Percentiles rank a stretch among this genome's conserved stretches.
Evolutionary conservation across 2,329 filamentous ascomycete species (phyloP).

Genomic region (Bipolaris sorokiniana): DNA sequence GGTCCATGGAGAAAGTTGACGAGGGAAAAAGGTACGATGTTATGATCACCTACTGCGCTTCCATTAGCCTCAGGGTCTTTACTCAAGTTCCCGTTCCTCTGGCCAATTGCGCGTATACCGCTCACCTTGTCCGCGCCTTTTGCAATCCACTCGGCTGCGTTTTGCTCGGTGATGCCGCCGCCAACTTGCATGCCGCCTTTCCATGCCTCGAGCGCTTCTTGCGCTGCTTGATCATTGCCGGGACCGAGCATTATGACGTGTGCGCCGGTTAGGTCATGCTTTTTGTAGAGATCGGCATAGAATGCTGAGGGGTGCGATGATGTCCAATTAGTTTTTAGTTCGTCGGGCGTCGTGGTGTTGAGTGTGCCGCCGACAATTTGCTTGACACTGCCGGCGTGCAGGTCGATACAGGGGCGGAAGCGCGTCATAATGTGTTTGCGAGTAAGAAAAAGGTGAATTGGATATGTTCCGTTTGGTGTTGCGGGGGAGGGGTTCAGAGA

Average conservation of each 20-base stretch:
- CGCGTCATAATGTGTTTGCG: slow-evolving; percentile 71
- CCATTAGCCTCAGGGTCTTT: neutral
- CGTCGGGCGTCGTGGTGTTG: slow-evolving; percentile 37
- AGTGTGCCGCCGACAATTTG: slow-evolving; percentile 97
- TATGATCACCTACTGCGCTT: slow-evolving; percentile 79
- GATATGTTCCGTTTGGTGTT: slow-evolving; percentile 4
- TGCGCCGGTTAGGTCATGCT: slow-evolving; percentile 74
- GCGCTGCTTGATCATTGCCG: slow-evolving; percentile 80
- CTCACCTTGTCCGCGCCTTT: slow-evolving; percentile 86
- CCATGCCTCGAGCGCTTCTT: slow-evolving; percentile 79
- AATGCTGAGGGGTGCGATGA: slow-evolving; percentile 81
- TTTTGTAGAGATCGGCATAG: slow-evolving; percentile 81
- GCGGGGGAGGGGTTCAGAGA: slow-evolving; percentile 25
- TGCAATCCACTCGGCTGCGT: slow-evolving; percentile 85
- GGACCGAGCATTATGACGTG: slow-evolving; percentile 98
- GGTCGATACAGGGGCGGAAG: slow-evolving; percentile 95
- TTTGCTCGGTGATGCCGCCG: slow-evolving; percentile 87
- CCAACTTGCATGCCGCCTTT: slow-evolving; percentile 83
- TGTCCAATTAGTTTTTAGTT: slow-evolving; percentile 88
- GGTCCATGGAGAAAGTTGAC: slow-evolving; percentile 77
- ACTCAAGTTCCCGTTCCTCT: neutral
- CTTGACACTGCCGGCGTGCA: slow-evolving; percentile 97
- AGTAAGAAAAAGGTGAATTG: neutral
- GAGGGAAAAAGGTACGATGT: slow-evolving; percentile 93
- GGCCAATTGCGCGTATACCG: neutral